A percentile compares a stretch with the other conserved stretches of the same genome.
Evolutionary conservation across 108 stramenopile genomes (phyloP).

Genomic region (Nitzschia sp.): DNA sequence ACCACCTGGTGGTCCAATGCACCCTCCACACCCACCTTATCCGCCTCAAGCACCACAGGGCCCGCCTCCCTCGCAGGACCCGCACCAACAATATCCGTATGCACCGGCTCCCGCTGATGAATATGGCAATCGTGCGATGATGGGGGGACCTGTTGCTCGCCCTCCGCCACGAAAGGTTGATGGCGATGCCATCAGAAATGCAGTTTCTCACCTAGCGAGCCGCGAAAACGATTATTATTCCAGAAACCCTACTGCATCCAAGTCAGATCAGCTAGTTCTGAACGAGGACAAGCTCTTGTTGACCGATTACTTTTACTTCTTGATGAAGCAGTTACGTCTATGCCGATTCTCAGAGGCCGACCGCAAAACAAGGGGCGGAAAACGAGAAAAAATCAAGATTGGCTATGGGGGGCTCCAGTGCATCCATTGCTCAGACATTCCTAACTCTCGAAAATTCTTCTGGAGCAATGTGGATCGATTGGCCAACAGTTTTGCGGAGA

Average conservation of each 20-base stretch:
- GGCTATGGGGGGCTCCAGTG: slow-evolving; percentile 90
- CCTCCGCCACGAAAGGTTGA: slow-evolving; percentile 11
- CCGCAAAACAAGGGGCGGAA: slow-evolving; percentile 88
- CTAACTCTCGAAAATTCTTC: slow-evolving; percentile 82
- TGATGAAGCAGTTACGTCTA: slow-evolving; percentile 84
- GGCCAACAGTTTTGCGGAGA: slow-evolving; percentile 90
- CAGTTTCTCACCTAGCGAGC: slow-evolving; percentile 14
- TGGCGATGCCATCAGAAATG: slow-evolving; percentile 13
- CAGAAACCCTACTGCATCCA: slow-evolving; percentile 13
- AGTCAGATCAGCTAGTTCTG: slow-evolving; percentile 39
- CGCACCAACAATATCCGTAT: neutral
- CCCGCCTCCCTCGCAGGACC: neutral
- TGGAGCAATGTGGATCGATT: slow-evolving; percentile 89
- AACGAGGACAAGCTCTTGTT: slow-evolving; percentile 67
- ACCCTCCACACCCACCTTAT: slow-evolving; percentile 19
- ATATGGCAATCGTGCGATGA: too few relatives aligned
- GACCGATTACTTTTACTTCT: slow-evolving; percentile 85
- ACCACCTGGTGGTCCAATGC: slow-evolving; percentile 12
- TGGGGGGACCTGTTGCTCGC: too few relatives aligned
- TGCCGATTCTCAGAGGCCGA: slow-evolving; percentile 84
- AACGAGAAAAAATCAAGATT: slow-evolving; percentile 79
- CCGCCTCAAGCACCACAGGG: too few relatives aligned
- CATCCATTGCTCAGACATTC: slow-evolving; percentile 66
- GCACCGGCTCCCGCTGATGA: too few relatives aligned
- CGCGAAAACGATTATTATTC: slow-evolving; percentile 30